phyloP scores from a whole-genome alignment of 2,329 filamentous ascomycete species.

The Alternaria sp. region DNA sequence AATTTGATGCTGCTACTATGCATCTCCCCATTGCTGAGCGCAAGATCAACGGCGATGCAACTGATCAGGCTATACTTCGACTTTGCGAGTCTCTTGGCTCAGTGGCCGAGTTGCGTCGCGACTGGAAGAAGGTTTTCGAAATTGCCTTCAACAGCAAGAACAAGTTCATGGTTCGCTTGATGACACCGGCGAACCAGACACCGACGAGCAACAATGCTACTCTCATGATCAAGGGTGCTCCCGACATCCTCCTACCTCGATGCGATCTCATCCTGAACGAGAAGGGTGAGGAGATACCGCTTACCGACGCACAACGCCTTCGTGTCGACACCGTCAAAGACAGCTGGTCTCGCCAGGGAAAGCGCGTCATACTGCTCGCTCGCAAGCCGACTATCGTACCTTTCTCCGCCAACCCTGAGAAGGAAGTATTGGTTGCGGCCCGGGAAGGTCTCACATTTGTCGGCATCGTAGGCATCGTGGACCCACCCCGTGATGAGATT shows the following conservation, averaged over 20 bases:
- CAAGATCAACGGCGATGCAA: slow-evolving; percentile 76
- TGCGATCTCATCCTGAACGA: slow-evolving; percentile 65
- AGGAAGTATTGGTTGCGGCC: slow-evolving; percentile 62
- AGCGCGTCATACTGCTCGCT: slow-evolving; percentile 71
- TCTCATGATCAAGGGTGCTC: slow-evolving; percentile 79
- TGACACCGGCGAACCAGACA: slow-evolving; percentile 50
- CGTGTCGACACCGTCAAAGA: slow-evolving; percentile 68
- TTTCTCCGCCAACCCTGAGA: slow-evolving; percentile 60
- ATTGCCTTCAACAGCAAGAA: slow-evolving; percentile 80
- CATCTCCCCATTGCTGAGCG: slow-evolving; percentile 66
- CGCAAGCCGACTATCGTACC: slow-evolving; percentile 60
- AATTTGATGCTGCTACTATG: slow-evolving; percentile 72
- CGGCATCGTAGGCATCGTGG: slow-evolving; percentile 65
- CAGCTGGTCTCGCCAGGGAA: slow-evolving; percentile 71
- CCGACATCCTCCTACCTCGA: slow-evolving; percentile 72
- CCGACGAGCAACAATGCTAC: slow-evolving; percentile 46
- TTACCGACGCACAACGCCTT: slow-evolving; percentile 56
- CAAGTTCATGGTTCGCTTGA: slow-evolving; percentile 77
- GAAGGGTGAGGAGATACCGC: slow-evolving; percentile 59
- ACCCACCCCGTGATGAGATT: slow-evolving; percentile 67
- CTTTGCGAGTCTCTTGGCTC: slow-evolving; percentile 71
- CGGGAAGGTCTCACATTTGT: slow-evolving; percentile 59
- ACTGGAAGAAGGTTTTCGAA: slow-evolving; percentile 69
- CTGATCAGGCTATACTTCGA: slow-evolving; percentile 75
- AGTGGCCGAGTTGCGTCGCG: slow-evolving; percentile 64